These are phyloP conservation scores for Schwanniomyces sp. DNA, from an alignment of 805 yeast species.

Conservation along the genomic window DNA sequence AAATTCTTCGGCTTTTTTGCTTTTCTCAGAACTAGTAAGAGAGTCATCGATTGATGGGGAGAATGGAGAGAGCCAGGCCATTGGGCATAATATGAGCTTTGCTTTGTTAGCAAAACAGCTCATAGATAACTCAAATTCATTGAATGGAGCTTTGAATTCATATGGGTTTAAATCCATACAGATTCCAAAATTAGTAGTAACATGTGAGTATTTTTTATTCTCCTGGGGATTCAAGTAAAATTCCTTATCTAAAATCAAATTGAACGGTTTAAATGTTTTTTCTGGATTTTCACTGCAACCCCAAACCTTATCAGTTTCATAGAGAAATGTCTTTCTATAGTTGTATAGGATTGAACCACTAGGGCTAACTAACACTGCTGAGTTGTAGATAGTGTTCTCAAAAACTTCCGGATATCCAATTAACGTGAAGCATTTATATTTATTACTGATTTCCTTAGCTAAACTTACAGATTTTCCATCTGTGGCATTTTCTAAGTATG, in stretches of 20 bases:
- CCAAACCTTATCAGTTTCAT: slow-evolving; percentile 78
- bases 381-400: slow-evolving; percentile 53
- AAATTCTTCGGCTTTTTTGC: slow-evolving; percentile 1
- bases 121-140: slow-evolving; percentile 66
- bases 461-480: slow-evolving; percentile 53
- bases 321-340: slow-evolving; percentile 75
- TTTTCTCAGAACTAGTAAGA: not conserved
- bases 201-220: slow-evolving; percentile 19
- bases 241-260: slow-evolving; percentile 26
- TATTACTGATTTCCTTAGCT: slow-evolving; percentile 54
- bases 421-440: slow-evolving; percentile 61
- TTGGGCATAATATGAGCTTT: slow-evolving; percentile 69
- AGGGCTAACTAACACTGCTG: slow-evolving; percentile 65
- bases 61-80: slow-evolving; percentile 75
- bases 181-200: slow-evolving; percentile 65
- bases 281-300: slow-evolving; percentile 70
- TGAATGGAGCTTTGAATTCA: slow-evolving; percentile 77
- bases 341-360: slow-evolving; percentile 58
- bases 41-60: slow-evolving; percentile 39
- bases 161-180: slow-evolving; percentile 95
- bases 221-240: slow-evolving; percentile 12
- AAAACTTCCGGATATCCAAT: slow-evolving; percentile 77
- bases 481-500: slow-evolving; percentile 52
- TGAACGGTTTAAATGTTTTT: slow-evolving; percentile 53
- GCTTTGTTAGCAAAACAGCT: slow-evolving; percentile 48